A percentile compares a stretch with the other conserved stretches of the same genome.
phyloP scores from a whole-genome alignment of 129 eudicot genomes.

The Escallonia herrerae region DNA sequence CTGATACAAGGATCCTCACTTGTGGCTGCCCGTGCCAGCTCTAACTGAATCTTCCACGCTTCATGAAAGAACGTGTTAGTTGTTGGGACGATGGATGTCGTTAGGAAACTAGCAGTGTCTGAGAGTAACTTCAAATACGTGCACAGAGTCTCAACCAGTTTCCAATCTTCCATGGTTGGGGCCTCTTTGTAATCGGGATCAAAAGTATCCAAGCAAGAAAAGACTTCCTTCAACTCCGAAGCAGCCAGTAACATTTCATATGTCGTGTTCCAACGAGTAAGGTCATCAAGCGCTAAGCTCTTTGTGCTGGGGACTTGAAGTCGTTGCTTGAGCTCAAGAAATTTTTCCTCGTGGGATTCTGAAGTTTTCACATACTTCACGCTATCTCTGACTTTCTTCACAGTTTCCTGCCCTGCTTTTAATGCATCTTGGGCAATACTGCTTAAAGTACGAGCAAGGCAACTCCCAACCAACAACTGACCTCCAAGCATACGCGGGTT shows the following conservation, averaged over 20 bases:
- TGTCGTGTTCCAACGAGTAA: constrained; percentile 83
- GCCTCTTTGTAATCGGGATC: constrained; percentile 63
- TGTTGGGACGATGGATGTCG: constrained; percentile 41
- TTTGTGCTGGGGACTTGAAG: constrained; percentile 85
- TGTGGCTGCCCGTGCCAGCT: constrained; percentile 59
- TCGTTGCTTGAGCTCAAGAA: constrained; percentile 63
- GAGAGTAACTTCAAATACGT: constrained; percentile 49
- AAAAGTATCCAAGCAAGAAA: constrained; percentile 74
- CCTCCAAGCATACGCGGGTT: constrained; percentile 66
- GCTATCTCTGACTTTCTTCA: constrained; percentile 69
- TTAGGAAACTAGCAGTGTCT: constrained; percentile 58
- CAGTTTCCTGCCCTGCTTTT: constrained; percentile 35
- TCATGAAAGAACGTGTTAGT: constrained; percentile 87
- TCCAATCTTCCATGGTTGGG: constrained; percentile 80
- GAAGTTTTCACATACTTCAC: constrained; percentile 91
- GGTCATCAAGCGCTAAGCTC: constrained; percentile 62
- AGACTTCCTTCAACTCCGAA: constrained; percentile 78
- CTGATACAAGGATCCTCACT: constrained; percentile 53
- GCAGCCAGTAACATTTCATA: constrained; percentile 84
- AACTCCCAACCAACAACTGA: constrained; percentile 57
- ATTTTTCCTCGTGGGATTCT: constrained; percentile 74
- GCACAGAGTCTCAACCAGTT: constrained; percentile 47
- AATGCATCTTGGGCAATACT: constrained; percentile 57
- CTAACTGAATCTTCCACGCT: constrained; percentile 93
- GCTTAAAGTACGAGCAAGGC: constrained; percentile 72